phyloP scores from a whole-genome alignment of 164 flowering plant species.

The Chimonanthus praecox region DNA sequence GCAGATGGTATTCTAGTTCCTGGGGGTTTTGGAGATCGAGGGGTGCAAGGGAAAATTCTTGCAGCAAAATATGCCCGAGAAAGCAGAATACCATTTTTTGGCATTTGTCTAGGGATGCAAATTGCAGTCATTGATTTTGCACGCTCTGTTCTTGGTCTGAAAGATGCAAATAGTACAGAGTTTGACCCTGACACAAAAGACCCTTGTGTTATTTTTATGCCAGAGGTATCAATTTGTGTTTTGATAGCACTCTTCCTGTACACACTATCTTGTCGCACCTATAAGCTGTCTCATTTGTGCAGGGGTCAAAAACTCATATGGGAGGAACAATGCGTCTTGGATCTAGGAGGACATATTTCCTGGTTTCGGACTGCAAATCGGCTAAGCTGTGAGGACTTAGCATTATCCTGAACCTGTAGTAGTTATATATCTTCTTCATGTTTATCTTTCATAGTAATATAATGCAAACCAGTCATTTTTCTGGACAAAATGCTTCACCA shows the following conservation, averaged over 20 bases:
- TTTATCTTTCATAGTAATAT: neutral
- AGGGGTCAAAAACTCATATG: constrained; percentile 98
- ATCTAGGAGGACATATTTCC: constrained; percentile 81
- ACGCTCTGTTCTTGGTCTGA: constrained; percentile 65
- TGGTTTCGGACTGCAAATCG: constrained; percentile 56
- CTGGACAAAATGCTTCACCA: neutral
- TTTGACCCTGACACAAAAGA: constrained; percentile 61
- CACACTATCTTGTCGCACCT: neutral
- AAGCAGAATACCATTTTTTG: constrained; percentile 68
- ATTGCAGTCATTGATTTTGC: constrained; percentile 91
- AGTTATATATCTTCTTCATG: neutral
- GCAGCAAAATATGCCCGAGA: constrained; percentile 94
- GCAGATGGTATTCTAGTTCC: constrained; percentile 91
- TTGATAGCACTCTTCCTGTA: neutral
- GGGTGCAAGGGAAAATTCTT: constrained; percentile 93
- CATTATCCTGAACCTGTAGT: neutral
- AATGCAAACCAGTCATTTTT: neutral
- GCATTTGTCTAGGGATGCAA: constrained; percentile 97
- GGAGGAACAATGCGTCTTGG: constrained; percentile 98
- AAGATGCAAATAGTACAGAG: constrained; percentile 87
- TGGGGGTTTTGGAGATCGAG: constrained; percentile 99
- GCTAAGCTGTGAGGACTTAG: constrained; percentile 61
- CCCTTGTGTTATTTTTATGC: constrained; percentile 95
- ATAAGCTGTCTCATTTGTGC: neutral
- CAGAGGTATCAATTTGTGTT: constrained; percentile 52